Percentiles rank a stretch among this genome's conserved stretches.
phyloP scores from a whole-genome alignment of 768 basidiomycete species.

The Tricholoma sp. region DNA sequence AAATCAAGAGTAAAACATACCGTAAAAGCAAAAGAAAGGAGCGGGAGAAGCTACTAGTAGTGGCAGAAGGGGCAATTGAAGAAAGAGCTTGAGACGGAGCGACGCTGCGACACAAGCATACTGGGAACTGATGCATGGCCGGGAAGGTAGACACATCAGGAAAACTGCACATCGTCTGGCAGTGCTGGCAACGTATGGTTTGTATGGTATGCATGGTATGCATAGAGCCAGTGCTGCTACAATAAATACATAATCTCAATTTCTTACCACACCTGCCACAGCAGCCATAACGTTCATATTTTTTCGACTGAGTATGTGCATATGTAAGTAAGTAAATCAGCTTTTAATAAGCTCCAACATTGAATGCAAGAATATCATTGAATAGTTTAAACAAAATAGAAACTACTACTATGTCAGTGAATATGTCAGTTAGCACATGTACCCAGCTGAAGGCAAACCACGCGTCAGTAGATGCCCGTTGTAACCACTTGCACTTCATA shows the following conservation, averaged over 20 bases:
- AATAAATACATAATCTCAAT: background rate
- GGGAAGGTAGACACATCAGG: slow-evolving; percentile 34
- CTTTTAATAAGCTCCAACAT: too few species aligned
- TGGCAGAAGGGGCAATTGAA: slow-evolving; percentile 54
- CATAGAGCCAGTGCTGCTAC: background rate
- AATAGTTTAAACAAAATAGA: too few species aligned
- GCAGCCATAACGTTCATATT: background rate
- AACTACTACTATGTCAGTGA: too few species aligned
- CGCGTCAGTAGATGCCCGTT: too few species aligned
- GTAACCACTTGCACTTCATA: too few species aligned
- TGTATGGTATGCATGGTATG: background rate
- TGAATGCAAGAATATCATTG: too few species aligned
- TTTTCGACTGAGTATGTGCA: too few species aligned
- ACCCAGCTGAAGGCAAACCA: too few species aligned
- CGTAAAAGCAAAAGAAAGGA: slow-evolving; percentile 79
- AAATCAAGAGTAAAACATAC: slow-evolving; percentile 96
- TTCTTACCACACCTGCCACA: background rate
- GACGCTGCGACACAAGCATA: slow-evolving; percentile 82
- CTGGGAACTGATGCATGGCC: slow-evolving; percentile 74
- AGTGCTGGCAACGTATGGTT: background rate
- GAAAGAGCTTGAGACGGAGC: slow-evolving; percentile 84
- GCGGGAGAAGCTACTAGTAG: slow-evolving; percentile 53
- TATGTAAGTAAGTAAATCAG: too few species aligned
- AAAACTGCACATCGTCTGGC: background rate
- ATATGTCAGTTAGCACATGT: too few species aligned